A percentile compares a stretch with the other conserved stretches of the same genome.
phyloP scores from a whole-genome alignment of 2,329 filamentous ascomycete species.

The Penicillium decumbens region DNA sequence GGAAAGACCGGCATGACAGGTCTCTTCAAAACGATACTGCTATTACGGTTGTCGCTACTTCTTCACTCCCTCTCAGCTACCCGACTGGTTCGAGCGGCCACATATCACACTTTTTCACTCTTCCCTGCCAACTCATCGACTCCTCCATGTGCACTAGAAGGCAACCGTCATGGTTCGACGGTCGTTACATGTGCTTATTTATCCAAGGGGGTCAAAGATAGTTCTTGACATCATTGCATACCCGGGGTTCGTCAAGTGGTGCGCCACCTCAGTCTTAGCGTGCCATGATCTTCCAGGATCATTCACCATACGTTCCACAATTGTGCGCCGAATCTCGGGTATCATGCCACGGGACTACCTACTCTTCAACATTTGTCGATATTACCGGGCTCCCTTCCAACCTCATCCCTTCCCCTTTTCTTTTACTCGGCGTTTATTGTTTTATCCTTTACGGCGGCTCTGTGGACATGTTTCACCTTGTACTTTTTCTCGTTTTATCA shows the following conservation, averaged over 20 bases:
- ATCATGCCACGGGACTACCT: neutral
- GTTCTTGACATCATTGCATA: conserved; percentile 31
- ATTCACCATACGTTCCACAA: conserved; percentile 3
- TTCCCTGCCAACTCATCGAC: neutral
- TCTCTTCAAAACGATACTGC: neutral
- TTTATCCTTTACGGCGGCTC: conserved; percentile 15
- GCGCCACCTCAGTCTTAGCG: conserved; percentile 24
- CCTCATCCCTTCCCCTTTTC: conserved; percentile 6
- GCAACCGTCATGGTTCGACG: neutral
- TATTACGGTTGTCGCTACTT: conserved; percentile 11
- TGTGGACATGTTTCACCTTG: conserved; percentile 19
- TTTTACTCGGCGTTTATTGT: conserved; percentile 18
- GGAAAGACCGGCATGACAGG: neutral
- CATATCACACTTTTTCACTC: neutral
- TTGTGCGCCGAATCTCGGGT: neutral
- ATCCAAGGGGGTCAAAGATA: conserved; percentile 18
- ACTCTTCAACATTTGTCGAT: conserved; percentile 12
- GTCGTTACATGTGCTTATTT: conserved; percentile 13
- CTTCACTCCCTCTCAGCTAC: conserved; percentile 11
- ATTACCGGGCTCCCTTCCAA: conserved; percentile 14
- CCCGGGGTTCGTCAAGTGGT: conserved; percentile 21
- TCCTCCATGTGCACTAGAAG: neutral
- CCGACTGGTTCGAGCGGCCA: conserved; percentile 22
- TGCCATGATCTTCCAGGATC: conserved; percentile 13
- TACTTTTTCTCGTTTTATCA: conserved; percentile 28